Evolutionary conservation across 2,329 filamentous ascomycete species (phyloP).

Genomic region (Pseudocercospora crystallina): DNA sequence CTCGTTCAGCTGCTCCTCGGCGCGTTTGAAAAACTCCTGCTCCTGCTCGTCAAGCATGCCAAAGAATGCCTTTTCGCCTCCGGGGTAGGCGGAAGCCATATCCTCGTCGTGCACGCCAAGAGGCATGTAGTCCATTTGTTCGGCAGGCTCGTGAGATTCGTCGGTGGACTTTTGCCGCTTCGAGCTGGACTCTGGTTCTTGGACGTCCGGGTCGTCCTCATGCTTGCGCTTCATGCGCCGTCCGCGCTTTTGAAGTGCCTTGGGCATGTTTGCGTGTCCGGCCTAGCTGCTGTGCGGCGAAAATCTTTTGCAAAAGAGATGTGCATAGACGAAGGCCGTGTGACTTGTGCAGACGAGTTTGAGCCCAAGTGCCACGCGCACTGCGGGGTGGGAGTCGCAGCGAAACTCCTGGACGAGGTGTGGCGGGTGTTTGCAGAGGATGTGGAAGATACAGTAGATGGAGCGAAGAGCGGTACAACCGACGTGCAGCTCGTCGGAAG

Average conservation of each 20-base stretch:
- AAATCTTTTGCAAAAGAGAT: conserved; percentile 4
- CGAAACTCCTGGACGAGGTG: background rate
- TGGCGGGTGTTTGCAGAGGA: too few relatives aligned
- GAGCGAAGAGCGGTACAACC: too few relatives aligned
- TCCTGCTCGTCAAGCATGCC: conserved; percentile 90
- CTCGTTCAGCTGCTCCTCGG: conserved; percentile 75
- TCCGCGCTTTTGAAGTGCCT: conserved; percentile 59
- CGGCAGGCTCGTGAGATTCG: conserved; percentile 34
- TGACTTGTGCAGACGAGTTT: background rate
- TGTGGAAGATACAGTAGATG: too few relatives aligned
- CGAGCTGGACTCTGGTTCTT: conserved; percentile 36
- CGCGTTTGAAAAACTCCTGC: conserved; percentile 90
- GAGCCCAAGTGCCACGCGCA: background rate
- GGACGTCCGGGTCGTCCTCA: conserved; percentile 44
- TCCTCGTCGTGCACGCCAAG: conserved; percentile 24
- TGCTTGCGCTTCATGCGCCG: conserved; percentile 56
- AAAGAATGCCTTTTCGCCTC: conserved; percentile 74
- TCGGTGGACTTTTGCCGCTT: conserved; percentile 42
- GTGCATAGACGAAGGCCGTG: background rate
- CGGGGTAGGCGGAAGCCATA: conserved; percentile 32
- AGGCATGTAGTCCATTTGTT: conserved; percentile 28
- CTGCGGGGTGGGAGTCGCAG: background rate
- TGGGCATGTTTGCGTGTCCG: conserved; percentile 50
- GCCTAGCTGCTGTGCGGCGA: conserved; percentile 3
- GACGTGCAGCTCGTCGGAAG: too few relatives aligned